Conservation (phyloP, 2,329 filamentous ascomycete species). For the Cladobotryum protrusum region DNA sequence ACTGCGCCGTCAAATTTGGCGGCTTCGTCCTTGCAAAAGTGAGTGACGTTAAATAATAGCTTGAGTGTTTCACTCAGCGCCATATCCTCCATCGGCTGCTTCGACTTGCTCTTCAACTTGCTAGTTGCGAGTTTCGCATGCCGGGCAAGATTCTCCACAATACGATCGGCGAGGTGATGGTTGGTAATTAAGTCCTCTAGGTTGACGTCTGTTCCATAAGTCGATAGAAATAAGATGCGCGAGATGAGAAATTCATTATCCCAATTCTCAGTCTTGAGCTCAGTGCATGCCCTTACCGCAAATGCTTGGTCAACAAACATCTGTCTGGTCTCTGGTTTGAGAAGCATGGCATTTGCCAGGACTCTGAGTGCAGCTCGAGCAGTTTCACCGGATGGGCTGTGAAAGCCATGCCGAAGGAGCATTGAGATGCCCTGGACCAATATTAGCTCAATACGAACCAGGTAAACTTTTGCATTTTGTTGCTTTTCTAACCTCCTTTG, state of each 20-base stretch:
- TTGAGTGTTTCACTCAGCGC: conserved; percentile 80
- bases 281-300: conserved; percentile 58
- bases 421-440: conserved; percentile 58
- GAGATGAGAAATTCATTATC: conserved; percentile 79
- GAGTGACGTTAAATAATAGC: conserved; percentile 80
- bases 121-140: conserved; percentile 50
- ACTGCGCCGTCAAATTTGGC: conserved; percentile 61
- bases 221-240: conserved; percentile 38
- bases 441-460: neutral
- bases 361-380: conserved; percentile 75
- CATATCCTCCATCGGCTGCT: conserved; percentile 64
- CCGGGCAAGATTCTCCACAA: conserved; percentile 62
- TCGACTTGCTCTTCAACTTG: conserved; percentile 24
- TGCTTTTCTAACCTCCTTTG: conserved; percentile 53
- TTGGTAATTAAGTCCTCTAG: conserved; percentile 42
- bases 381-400: conserved; percentile 54
- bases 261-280: conserved; percentile 63
- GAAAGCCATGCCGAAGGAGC: conserved; percentile 67
- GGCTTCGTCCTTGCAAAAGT: conserved; percentile 59
- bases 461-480: neutral
- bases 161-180: conserved; percentile 43
- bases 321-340: conserved; percentile 40
- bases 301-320: conserved; percentile 40
- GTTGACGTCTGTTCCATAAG: conserved; percentile 44
- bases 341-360: conserved; percentile 68